Base-by-base conservation (phyloP, 1,284 basidiomycete species). In the Papiliotrema laurentii region DNA sequence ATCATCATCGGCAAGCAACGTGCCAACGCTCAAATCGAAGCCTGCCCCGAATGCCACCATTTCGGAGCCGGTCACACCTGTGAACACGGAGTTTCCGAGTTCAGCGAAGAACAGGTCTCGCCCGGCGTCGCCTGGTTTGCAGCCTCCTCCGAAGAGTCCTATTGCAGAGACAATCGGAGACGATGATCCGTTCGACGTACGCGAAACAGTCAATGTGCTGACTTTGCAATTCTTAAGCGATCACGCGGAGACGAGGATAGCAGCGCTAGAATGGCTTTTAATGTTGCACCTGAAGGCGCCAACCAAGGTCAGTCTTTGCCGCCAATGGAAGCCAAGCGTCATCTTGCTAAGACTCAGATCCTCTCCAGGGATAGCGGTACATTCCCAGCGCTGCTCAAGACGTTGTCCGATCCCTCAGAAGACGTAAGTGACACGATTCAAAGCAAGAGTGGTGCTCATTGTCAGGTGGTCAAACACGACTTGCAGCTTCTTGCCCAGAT, bases 251-350 rank as follows among this genome's bases (percentile, higher is more conserved):
- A 97, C 96, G 1, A 79, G 94, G 36, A 89, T 98, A 5, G 89
- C 91, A 22, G 92, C 94, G 3, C 76, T 99, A 58, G 92, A 96
- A 74, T 99, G 96, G 96, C 77, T 99, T 27, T 84, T 97, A 44
- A 99, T 99, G 96, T 76, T 99, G 46, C 96, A 99, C 74, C 87
- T 92, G 67, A 97, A 97, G 68, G 89, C 90, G 18, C 96, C 96
- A 0, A 88, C 86, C 72, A 96, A 94, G 81, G 89, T 86, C 54
- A 35, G 70, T 47, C 35, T 18, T 28, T 21, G 28, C 36, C 43
- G 30, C 26, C 11, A 34, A 3, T 54, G 34, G 13, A 14, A n/a
- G 10, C 25, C 7, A 7, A 37, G 14, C 0, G 5, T 36, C 28
- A 4, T 16, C 18, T 19, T 30, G 33, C 40, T 40, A 28, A 28